A percentile compares a stretch with the other conserved stretches of the same genome.
These are phyloP conservation scores for Panus rudis DNA, from an alignment of 768 basidiomycete species.

Conservation along the genomic window DNA sequence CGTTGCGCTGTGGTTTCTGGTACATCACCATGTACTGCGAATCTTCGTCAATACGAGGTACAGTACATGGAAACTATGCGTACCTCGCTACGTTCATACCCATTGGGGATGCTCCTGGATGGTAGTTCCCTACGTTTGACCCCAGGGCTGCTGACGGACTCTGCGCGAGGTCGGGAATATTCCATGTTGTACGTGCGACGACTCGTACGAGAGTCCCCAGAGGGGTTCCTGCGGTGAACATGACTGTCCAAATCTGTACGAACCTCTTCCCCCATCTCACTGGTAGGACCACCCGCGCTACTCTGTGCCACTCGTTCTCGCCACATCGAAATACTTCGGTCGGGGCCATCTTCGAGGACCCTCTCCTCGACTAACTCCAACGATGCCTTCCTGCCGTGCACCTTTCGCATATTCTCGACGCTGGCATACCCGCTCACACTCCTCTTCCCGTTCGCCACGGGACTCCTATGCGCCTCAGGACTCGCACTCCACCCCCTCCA, in stretches of 20 bases:
- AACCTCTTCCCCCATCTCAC: slow-evolving; percentile 7
- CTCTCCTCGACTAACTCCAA: slow-evolving; percentile 25
- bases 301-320: slow-evolving; percentile 28
- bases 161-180: background rate
- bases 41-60: background rate
- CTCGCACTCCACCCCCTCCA: slow-evolving; percentile 5
- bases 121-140: slow-evolving; percentile 9
- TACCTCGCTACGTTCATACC: slow-evolving; percentile 25
- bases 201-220: slow-evolving; percentile 1
- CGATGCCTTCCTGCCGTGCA: slow-evolving; percentile 18
- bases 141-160: too few species aligned
- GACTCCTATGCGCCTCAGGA: slow-evolving; percentile 5
- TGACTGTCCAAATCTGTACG: slow-evolving; percentile 19
- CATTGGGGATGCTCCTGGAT: slow-evolving; percentile 13
- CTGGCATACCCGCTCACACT: slow-evolving; percentile 9
- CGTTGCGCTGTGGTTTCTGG: slow-evolving; percentile 10
- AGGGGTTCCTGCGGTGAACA: slow-evolving; percentile 13
- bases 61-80: background rate
- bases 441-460: slow-evolving; percentile 4
- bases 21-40: slow-evolving; percentile 23
- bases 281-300: slow-evolving; percentile 11
- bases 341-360: slow-evolving; percentile 27
- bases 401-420: slow-evolving; percentile 16
- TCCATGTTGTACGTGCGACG: background rate
- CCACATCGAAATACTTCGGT: slow-evolving; percentile 30